Evolutionary conservation across 192 early-diverging fungal species (phyloP), one percentile per base, ranked within the genome.

Genomic region (Coemansia sp.): DNA sequence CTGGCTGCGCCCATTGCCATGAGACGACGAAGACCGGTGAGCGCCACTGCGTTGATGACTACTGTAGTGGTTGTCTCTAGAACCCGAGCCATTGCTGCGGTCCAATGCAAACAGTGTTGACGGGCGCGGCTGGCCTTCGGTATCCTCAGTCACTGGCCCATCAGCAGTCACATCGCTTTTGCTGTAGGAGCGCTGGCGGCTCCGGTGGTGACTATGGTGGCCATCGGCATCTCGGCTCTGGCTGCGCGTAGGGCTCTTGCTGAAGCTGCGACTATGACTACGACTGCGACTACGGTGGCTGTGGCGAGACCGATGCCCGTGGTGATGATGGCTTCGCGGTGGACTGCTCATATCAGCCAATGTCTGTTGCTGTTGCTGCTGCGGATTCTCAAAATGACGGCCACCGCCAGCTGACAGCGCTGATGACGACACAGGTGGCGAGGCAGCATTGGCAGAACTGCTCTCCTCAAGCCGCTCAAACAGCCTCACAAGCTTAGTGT

Each of bases 381-480:
- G 34, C 70, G 2, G 64, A 8, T 58, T 21, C 2, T 71, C 71
- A 11, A 62, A 50, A 28, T 67, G 65, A 36, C 26, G 55, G 20
- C 63, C 37, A 14, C 62, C 53, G n/a, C 63, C 37, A 13, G 67
- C 53, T 13, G 46, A 66, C 40, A 61, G 8, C 14, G 56, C 24
- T 21, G 11, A 43, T 13, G 63, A 55, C 13, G 51, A 55, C 51
- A 26, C 58, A 33, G 36, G 21, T 4, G 63, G 60, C 26, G 42
- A 36, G 6, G 39, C 35, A 13, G 71, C 65, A 31, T 57, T 55
- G 2, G 73, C 56, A 64, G 62, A 16, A 45, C 57, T 51, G 65
- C 59, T 67, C 60, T 72, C 63, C 80, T 86, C 76, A 48, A 85
- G 51, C 23, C 84, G 69, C 57, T 79, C 80, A 85, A 88, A 88